Evolutionary conservation across 1,284 basidiomycete genomes (phyloP).

Genomic region (Grifola frondosa): DNA sequence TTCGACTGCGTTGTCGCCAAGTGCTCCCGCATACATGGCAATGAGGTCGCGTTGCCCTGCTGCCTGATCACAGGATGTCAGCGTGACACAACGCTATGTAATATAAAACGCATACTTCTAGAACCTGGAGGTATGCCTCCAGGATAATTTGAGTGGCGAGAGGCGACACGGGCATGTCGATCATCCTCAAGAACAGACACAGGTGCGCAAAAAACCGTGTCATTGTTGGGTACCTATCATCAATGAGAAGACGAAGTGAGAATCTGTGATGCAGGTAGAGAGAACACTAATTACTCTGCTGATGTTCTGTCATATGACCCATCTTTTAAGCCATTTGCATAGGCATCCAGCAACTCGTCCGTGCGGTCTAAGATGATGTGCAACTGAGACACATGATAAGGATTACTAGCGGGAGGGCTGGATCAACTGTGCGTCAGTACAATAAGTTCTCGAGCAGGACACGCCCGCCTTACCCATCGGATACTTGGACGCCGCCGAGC

Average conservation of each 20-base stretch:
- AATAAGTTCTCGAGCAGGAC: neutral
- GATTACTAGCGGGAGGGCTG: slow-evolving; percentile 71
- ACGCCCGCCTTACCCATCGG: slow-evolving; percentile 52
- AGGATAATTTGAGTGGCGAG: slow-evolving; percentile 79
- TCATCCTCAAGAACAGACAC: slow-evolving; percentile 86
- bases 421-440: slow-evolving; percentile 3
- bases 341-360: slow-evolving; percentile 68
- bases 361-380: slow-evolving; percentile 82
- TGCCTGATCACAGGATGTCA: slow-evolving; percentile 38
- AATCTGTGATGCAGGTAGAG: neutral
- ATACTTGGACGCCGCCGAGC: slow-evolving; percentile 49
- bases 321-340: slow-evolving; percentile 60
- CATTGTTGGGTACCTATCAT: slow-evolving; percentile 59
- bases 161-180: slow-evolving; percentile 73
- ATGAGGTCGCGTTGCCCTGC: slow-evolving; percentile 86
- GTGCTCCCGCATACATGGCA: slow-evolving; percentile 89
- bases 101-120: slow-evolving; percentile 58
- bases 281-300: slow-evolving; percentile 58
- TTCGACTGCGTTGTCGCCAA: slow-evolving; percentile 90
- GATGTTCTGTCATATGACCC: slow-evolving; percentile 47
- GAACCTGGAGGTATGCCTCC: slow-evolving; percentile 85
- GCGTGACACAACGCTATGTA: neutral
- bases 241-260: neutral
- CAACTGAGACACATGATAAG: slow-evolving; percentile 85
- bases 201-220: slow-evolving; percentile 94